Evolutionary conservation across 1,284 basidiomycete species (phyloP).

Genomic region (Microbotryomycetes sp.): DNA sequence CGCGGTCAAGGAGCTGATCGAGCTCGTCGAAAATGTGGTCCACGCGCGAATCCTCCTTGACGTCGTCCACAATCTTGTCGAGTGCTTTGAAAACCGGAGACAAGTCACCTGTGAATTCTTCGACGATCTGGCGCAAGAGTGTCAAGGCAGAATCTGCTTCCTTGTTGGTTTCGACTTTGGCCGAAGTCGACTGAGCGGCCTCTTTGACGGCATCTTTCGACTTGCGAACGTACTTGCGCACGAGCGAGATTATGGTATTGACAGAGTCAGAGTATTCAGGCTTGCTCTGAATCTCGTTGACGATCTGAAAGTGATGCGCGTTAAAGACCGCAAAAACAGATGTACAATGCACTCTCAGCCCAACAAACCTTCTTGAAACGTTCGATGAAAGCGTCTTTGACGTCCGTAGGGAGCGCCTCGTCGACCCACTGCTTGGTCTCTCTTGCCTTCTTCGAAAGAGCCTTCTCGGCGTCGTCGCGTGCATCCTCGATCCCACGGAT

Average conservation of each 20-base stretch:
- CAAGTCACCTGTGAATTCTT: conserved; percentile 40
- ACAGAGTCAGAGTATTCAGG: conserved; percentile 42
- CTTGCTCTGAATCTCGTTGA: conserved; percentile 33
- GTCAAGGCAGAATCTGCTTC: conserved; percentile 10
- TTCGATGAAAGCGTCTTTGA: conserved; percentile 44
- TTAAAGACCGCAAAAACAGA: not conserved
- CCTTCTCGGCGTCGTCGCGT: conserved; percentile 6
- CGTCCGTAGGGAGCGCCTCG: conserved; percentile 44
- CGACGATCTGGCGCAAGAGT: conserved; percentile 30
- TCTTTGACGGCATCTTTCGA: conserved; percentile 42
- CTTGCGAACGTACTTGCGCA: conserved; percentile 46
- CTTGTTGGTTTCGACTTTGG: conserved; percentile 38
- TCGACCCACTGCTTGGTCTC: conserved; percentile 40
- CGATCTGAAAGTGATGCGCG: conserved; percentile 30
- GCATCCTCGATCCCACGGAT: not conserved
- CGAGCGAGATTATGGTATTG: conserved; percentile 42
- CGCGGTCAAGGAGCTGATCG: conserved; percentile 39
- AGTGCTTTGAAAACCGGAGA: conserved; percentile 40
- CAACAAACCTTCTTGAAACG: conserved; percentile 37
- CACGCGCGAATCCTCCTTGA: conserved; percentile 42
- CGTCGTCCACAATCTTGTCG: conserved; percentile 42
- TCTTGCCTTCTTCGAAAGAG: conserved; percentile 19
- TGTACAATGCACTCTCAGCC: not conserved
- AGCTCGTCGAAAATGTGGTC: conserved; percentile 41
- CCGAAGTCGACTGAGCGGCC: conserved; percentile 40